Percentiles rank a stretch among this genome's conserved stretches.
phyloP scores from a whole-genome alignment of 164 flowering plant genomes.

The Sedum album region DNA sequence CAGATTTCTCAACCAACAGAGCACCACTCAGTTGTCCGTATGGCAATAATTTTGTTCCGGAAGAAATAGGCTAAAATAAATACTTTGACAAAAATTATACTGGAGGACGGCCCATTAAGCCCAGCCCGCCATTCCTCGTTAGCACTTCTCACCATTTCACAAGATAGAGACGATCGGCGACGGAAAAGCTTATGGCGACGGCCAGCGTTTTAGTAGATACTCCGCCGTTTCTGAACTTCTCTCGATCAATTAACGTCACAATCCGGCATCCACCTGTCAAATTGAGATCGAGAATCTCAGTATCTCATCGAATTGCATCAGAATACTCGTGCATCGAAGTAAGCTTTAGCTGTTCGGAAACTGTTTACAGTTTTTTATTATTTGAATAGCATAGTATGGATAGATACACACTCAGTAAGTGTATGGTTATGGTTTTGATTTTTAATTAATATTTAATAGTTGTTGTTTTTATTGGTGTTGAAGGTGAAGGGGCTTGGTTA shows the following conservation, averaged over 20 bases:
- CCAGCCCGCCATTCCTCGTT: not conserved
- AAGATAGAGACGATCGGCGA: not conserved
- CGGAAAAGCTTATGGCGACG: not conserved
- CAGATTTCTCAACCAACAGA: no score
- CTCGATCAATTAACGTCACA: not conserved
- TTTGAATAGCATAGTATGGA: no score
- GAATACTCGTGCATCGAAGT: constrained; percentile 41
- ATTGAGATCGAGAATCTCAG: not conserved
- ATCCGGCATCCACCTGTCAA: not conserved
- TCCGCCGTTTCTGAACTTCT: not conserved
- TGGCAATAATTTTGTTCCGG: no score
- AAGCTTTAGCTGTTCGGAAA: constrained; percentile 9
- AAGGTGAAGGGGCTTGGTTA: constrained; percentile 69
- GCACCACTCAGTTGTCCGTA: no score
- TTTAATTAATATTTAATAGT: not conserved
- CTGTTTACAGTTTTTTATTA: not conserved
- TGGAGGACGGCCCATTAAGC: not conserved
- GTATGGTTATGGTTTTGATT: no score
- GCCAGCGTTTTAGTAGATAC: not conserved
- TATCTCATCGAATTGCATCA: constrained; percentile 26
- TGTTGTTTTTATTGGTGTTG: not conserved
- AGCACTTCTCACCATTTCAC: not conserved
- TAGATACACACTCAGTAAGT: no score
- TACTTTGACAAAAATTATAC: no score
- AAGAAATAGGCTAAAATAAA: no score